Conservation (phyloP, 371 early-diverging fungal species). For the Rhizopus stolonifer region DNA sequence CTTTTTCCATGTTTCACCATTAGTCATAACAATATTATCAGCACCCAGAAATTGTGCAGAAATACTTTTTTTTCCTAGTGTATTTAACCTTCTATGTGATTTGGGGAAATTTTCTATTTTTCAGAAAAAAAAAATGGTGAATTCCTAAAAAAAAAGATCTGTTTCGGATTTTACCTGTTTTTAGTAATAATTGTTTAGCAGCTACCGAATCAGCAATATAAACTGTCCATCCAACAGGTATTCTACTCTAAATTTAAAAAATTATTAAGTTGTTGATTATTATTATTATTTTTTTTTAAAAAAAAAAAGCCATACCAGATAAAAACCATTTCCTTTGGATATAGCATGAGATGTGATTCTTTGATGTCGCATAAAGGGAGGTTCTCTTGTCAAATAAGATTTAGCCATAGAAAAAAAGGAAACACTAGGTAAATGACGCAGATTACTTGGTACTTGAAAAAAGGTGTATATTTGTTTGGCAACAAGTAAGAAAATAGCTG, state of each 20-base stretch:
- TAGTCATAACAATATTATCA: conserved; percentile 6
- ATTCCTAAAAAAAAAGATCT: not conserved
- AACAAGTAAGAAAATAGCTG: conserved; percentile 5
- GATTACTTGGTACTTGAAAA: conserved; percentile 3
- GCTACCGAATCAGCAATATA: conserved; percentile 6
- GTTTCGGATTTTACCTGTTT: conserved; percentile 4
- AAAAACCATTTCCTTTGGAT: not conserved
- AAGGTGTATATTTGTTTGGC: conserved; percentile 7
- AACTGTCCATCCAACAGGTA: conserved; percentile 9
- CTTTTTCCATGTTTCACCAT: conserved; percentile 18
- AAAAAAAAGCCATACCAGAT: not conserved
- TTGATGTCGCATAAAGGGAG: conserved; percentile 1
- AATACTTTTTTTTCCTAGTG: not conserved
- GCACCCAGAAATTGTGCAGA: conserved; percentile 4
- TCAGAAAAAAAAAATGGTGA: not conserved
- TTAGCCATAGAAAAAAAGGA: conserved; percentile 11
- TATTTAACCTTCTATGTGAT: not conserved
- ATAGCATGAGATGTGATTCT: conserved; percentile 1
- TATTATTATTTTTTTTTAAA: not conserved
- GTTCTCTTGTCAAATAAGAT: conserved; percentile 7
- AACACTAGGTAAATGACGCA: conserved; percentile 7
- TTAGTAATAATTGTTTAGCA: conserved; percentile 9
- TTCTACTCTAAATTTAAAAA: conserved; percentile 1
- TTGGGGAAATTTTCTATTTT: conserved; percentile 1
- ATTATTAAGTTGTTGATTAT: no score